These are phyloP conservation scores for Aspergillus leporis DNA, from an alignment of 495 filamentous ascomycete genomes.

Conservation along the genomic window DNA sequence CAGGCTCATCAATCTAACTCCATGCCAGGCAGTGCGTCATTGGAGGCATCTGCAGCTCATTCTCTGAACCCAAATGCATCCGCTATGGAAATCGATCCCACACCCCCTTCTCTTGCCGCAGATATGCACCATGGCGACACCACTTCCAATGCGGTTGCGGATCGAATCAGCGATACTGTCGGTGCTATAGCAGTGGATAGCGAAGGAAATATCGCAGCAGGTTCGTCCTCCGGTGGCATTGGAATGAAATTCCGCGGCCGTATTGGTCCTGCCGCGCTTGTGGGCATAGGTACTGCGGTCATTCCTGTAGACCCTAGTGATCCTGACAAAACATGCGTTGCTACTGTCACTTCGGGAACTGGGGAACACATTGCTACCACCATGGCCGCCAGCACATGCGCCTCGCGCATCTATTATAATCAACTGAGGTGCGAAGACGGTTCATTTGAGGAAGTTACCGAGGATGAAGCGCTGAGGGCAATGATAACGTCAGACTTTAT, in stretches of 20 bases:
- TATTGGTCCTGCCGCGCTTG: constrained; percentile 86
- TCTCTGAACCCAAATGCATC: not conserved
- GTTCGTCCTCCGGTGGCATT: constrained; percentile 98
- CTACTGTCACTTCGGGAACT: constrained; percentile 85
- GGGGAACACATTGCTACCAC: constrained; percentile 97
- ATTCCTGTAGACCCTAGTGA: constrained; percentile 69
- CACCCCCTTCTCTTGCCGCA: not conserved
- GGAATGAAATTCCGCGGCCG: constrained; percentile 96
- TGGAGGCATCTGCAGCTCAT: not conserved
- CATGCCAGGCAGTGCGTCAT: not conserved
- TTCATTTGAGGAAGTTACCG: constrained; percentile 59
- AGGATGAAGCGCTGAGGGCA: constrained; percentile 68
- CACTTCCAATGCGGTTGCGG: constrained; percentile 20
- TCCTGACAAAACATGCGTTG: constrained; percentile 61
- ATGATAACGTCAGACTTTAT: constrained; percentile 82
- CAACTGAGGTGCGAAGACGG: constrained; percentile 60
- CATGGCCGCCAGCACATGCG: constrained; percentile 76
- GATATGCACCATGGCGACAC: constrained; percentile 4
- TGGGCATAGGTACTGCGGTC: constrained; percentile 86
- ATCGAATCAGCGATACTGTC: constrained; percentile 84
- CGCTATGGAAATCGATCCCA: constrained; percentile 5
- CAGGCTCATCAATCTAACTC: not conserved
- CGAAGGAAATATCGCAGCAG: constrained; percentile 85
- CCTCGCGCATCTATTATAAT: constrained; percentile 70
- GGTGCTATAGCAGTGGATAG: constrained; percentile 90